Base-by-base conservation (phyloP, 164 flowering plant genomes). In the Berberis vulgaris region DNA sequence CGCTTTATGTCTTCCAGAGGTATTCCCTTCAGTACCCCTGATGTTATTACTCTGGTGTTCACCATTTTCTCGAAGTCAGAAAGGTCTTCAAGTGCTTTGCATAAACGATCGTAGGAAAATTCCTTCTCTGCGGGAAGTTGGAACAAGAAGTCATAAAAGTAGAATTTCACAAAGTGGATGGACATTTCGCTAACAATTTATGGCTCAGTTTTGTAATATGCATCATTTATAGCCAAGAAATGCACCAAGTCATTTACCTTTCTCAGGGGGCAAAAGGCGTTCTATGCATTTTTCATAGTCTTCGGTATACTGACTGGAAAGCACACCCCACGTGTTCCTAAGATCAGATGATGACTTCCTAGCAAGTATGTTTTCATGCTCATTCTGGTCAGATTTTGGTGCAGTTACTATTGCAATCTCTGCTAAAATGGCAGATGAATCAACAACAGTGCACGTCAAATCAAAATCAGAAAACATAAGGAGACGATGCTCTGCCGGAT, bases 361-460 rank as follows among this genome's bases (percentile, higher is more conserved):
- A 75, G 69, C 56, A 75, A 77, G 61, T 60, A 70, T 75, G 62
- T 63, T 65, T 58, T 81, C 87, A 65, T 79, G 59, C 43, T 67
- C 83, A 77, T 7, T 59, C 58, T 68, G 82, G 63, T 82, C 95
- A 71, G 80, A 75, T 75, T 80, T 94, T 65, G 95, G 90, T 44
- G 90, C 96, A 55, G 87, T 91, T 59, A 83, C 59, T 68, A 91
- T 91, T 42, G 97, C 96, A 71, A 94, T 86, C 76, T 94, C 95
- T 6, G 98, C 98, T 83, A 91, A 83, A 72, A 94, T 82, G 72
- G 98, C 97, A 63, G 95, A 87, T 42, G 98, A 94, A 80, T 94
- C 98, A 77, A 90, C 83, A 64, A 84, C 82, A 13, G 97, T 80
- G 79, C 98, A 91, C 42, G 98, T 94, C 82, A 91, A 77, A 77